Evolutionary conservation across 768 basidiomycete species (phyloP).

Genomic region (Russula virescens): DNA sequence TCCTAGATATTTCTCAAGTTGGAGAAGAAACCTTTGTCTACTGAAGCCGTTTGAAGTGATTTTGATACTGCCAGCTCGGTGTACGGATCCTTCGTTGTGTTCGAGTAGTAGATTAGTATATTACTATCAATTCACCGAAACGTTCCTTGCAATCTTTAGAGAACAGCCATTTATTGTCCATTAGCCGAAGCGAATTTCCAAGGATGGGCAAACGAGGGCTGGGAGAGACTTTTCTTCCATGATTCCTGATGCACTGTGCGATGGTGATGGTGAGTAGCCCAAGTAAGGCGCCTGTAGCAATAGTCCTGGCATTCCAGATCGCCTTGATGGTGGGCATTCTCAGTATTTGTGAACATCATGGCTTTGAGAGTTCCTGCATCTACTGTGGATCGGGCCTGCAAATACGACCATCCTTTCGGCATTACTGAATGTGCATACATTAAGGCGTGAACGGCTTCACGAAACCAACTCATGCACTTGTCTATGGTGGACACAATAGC

Average conservation of each 20-base stretch:
- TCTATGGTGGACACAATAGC: too few relatives aligned
- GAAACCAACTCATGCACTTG: too few relatives aligned
- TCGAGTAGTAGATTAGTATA: too few relatives aligned
- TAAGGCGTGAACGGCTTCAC: too few relatives aligned
- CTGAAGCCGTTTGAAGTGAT: too few relatives aligned
- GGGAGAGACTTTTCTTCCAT: constrained; percentile 10
- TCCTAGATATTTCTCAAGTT: too few relatives aligned
- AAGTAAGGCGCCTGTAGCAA: background rate
- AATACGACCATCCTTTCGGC: background rate
- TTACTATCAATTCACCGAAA: background rate
- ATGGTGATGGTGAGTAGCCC: background rate
- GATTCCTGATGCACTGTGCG: background rate
- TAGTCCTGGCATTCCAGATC: background rate
- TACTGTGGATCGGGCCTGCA: too few relatives aligned
- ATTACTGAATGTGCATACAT: too few relatives aligned
- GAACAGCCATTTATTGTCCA: constrained; percentile 3
- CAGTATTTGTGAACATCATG: background rate
- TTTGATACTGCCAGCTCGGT: too few relatives aligned
- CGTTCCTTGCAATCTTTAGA: constrained; percentile 7
- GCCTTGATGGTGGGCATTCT: background rate
- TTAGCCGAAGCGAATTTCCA: constrained; percentile 4
- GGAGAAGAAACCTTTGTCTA: too few relatives aligned
- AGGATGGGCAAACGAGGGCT: constrained; percentile 5
- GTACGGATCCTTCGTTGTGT: too few relatives aligned
- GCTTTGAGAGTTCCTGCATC: background rate